phyloP scores from a whole-genome alignment of 2,329 filamentous ascomycete genomes.

The Tympanopsis confertula region DNA sequence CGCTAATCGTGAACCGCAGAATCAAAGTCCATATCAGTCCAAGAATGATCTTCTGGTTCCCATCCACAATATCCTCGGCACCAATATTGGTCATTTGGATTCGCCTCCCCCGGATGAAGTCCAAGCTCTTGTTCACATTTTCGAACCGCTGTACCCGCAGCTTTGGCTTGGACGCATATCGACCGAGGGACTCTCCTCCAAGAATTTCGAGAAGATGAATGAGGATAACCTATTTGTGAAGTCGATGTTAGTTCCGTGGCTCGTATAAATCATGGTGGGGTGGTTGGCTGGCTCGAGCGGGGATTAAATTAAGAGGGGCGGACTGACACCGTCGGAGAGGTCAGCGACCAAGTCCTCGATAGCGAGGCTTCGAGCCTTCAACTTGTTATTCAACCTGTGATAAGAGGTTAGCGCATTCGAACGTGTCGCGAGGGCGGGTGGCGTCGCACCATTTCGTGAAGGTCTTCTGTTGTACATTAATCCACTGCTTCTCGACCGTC shows the following conservation, averaged over 20 bases:
- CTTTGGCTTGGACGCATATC: slow-evolving; percentile 93
- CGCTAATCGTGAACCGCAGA: slow-evolving; percentile 93
- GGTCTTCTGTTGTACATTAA: slow-evolving; percentile 89
- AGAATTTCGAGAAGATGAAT: slow-evolving; percentile 96
- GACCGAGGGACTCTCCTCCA: slow-evolving; percentile 83
- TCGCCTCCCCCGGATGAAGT: slow-evolving; percentile 80
- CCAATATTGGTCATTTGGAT: slow-evolving; percentile 99
- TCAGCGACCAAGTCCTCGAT: slow-evolving; percentile 82
- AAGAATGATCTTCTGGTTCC: slow-evolving; percentile 92
- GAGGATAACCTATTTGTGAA: slow-evolving; percentile 59
- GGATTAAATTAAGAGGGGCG: slow-evolving; percentile 1
- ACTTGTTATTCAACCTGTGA: slow-evolving; percentile 74
- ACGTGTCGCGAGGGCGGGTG: slow-evolving; percentile 28
- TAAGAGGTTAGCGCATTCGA: too few species aligned
- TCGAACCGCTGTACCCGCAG: slow-evolving; percentile 94
- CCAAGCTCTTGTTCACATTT: slow-evolving; percentile 89
- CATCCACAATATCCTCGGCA: slow-evolving; percentile 94
- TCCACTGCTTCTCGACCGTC: slow-evolving; percentile 55
- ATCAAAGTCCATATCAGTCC: slow-evolving; percentile 98
- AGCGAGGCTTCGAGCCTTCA: slow-evolving; percentile 64
- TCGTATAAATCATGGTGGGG: slow-evolving; percentile 5
- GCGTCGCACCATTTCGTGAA: slow-evolving; percentile 84
- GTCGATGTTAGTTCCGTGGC: slow-evolving; percentile 4
- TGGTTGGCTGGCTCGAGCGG: not conserved
- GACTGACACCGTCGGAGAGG: slow-evolving; percentile 78